Evolutionary conservation across 1,139 yeast species (phyloP).

Genomic region (Suhomyces terraborum): DNA sequence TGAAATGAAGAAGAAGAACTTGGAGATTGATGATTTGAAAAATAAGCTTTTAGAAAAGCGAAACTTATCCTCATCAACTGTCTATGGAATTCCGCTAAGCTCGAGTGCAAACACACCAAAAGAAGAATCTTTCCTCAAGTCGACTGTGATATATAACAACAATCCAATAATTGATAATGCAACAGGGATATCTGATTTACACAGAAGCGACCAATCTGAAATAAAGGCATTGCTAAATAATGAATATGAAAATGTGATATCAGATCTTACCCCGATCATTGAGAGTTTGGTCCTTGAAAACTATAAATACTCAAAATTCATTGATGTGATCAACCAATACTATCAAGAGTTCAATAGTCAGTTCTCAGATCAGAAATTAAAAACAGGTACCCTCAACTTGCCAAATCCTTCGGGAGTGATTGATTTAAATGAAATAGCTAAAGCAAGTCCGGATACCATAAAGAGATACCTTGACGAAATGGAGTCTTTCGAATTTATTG

Average conservation of each 20-base stretch:
- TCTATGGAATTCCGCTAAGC: slow-evolving; percentile 30
- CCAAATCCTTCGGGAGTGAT: slow-evolving; percentile 41
- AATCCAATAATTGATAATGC: slow-evolving; percentile 37
- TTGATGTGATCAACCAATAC: slow-evolving; percentile 35
- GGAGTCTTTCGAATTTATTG: slow-evolving; percentile 39
- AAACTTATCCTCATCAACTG: slow-evolving; percentile 34
- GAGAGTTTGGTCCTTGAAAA: slow-evolving; percentile 45
- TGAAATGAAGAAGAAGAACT: slow-evolving; percentile 42
- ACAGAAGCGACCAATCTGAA: slow-evolving; percentile 1
- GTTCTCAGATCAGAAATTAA: slow-evolving; percentile 24
- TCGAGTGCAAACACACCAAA: slow-evolving; percentile 1
- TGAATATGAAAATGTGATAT: slow-evolving; percentile 42
- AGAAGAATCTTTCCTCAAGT: slow-evolving; percentile 19
- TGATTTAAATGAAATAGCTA: slow-evolving; percentile 26
- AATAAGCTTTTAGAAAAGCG: slow-evolving; percentile 42
- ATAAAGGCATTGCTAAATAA: slow-evolving; percentile 23
- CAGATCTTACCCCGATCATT: slow-evolving; percentile 41
- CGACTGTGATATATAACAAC: slow-evolving; percentile 36
- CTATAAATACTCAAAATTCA: slow-evolving; percentile 37
- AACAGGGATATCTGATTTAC: slow-evolving; percentile 12
- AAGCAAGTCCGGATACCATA: slow-evolving; percentile 22
- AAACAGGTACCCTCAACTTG: slow-evolving; percentile 19
- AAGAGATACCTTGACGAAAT: slow-evolving; percentile 33
- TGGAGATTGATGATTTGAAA: slow-evolving; percentile 41
- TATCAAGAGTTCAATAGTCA: slow-evolving; percentile 27